phyloP scores from a whole-genome alignment of 2,329 filamentous ascomycete species.

The Arthrobotrys conoides region DNA sequence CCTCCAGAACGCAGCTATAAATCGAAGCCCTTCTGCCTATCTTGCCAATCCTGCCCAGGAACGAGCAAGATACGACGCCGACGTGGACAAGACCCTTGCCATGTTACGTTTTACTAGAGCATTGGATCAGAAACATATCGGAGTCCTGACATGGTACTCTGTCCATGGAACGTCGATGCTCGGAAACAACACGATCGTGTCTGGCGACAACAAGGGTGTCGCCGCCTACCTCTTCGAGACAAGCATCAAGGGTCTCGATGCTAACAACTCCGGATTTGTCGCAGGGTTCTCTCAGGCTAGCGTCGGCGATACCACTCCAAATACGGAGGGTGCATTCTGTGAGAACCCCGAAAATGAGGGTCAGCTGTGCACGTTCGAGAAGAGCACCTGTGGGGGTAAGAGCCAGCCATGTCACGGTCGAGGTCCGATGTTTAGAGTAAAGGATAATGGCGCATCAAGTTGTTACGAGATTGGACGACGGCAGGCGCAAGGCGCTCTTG shows the following conservation, averaged over 20 bases:
- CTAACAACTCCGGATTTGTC: constrained; percentile 78
- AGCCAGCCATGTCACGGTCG: constrained; percentile 80
- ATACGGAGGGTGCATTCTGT: constrained; percentile 88
- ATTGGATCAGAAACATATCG: constrained; percentile 80
- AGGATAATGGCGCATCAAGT: constrained; percentile 75
- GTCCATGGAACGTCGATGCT: constrained; percentile 92
- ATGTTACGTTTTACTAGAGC: constrained; percentile 82
- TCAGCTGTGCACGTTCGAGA: constrained; percentile 79
- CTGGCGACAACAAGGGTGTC: constrained; percentile 97
- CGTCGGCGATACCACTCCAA: constrained; percentile 91
- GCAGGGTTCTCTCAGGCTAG: constrained; percentile 93
- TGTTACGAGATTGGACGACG: constrained; percentile 82
- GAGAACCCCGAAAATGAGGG: constrained; percentile 77
- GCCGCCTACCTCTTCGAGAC: constrained; percentile 88
- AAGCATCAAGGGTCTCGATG: constrained; percentile 71
- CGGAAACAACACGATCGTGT: constrained; percentile 89
- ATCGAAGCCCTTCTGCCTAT: constrained; percentile 89
- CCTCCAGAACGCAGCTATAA: constrained; percentile 84
- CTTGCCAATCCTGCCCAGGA: constrained; percentile 85
- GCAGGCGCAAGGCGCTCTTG: constrained; percentile 76
- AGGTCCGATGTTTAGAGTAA: constrained; percentile 77
- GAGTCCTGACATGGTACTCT: constrained; percentile 88
- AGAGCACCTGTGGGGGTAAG: constrained; percentile 85
- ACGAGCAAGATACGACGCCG: constrained; percentile 75
- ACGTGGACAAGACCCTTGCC: constrained; percentile 74